Evolutionary conservation across 2,329 filamentous ascomycete genomes (phyloP).

Genomic region (Myriosclerotinia scirpicola): DNA sequence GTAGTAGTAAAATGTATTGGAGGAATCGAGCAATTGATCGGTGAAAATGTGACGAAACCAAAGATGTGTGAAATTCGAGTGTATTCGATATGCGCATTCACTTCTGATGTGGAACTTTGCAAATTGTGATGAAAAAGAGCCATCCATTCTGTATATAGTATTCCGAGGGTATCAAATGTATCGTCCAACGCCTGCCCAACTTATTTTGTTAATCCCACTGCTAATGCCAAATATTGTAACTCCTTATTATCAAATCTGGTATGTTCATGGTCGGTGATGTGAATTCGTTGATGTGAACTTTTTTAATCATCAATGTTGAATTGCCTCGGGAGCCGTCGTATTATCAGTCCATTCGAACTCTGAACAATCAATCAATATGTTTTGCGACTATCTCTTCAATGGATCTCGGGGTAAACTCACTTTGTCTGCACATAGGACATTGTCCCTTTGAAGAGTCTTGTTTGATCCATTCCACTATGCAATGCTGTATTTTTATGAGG

Average conservation of each 20-base stretch:
- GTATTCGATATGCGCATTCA: not conserved
- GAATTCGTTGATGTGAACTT: too few relatives aligned
- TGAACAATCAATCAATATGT: constrained; percentile 9
- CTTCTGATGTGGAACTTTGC: not conserved
- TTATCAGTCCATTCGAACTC: constrained; percentile 23
- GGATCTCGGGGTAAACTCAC: constrained; percentile 51
- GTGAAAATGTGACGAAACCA: not conserved
- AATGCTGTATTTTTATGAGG: constrained; percentile 62
- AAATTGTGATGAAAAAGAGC: not conserved
- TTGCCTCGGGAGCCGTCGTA: constrained; percentile 6
- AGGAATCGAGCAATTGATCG: not conserved
- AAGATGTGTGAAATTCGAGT: not conserved
- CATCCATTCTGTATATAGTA: constrained; percentile 3
- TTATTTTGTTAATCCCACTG: not conserved
- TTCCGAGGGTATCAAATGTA: constrained; percentile 18
- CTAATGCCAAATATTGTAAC: not conserved
- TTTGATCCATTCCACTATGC: constrained; percentile 93
- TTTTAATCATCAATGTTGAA: not conserved
- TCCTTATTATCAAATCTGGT: not conserved
- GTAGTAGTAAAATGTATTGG: not conserved
- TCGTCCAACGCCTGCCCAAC: constrained; percentile 13
- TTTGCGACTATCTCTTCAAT: not conserved
- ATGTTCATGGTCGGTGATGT: not conserved
- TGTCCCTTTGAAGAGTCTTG: constrained; percentile 91
- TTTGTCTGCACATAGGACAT: constrained; percentile 97